Evolutionary conservation across 2,329 filamentous ascomycete genomes (phyloP).

Genomic region (Hymenoscyphus albidus): DNA sequence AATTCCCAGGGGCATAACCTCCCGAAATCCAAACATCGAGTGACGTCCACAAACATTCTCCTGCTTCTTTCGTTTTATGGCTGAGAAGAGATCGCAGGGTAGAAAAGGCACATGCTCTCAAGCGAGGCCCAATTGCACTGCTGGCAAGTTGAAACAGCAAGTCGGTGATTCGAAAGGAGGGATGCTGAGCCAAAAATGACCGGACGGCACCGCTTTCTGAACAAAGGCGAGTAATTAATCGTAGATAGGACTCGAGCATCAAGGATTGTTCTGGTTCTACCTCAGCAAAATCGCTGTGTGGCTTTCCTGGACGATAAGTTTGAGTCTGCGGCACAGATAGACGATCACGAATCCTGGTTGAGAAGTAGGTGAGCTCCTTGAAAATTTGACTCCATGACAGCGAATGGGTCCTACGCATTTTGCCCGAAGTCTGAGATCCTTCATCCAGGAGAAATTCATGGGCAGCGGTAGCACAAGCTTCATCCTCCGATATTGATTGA

Average conservation of each 20-base stretch:
- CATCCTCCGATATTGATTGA: slow-evolving; percentile 77
- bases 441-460: slow-evolving; percentile 91
- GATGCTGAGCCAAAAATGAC: slow-evolving; percentile 65
- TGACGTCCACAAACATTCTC: slow-evolving; percentile 72
- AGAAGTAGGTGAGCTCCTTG: slow-evolving; percentile 81
- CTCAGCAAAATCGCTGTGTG: slow-evolving; percentile 65
- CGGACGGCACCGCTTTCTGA: slow-evolving; percentile 69
- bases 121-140: slow-evolving; percentile 68
- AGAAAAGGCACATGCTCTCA: slow-evolving; percentile 81
- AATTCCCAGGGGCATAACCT: slow-evolving; percentile 45
- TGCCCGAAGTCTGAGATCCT: slow-evolving; percentile 66
- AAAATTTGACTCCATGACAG: slow-evolving; percentile 94
- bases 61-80: slow-evolving; percentile 64
- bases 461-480: slow-evolving; percentile 76
- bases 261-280: slow-evolving; percentile 88
- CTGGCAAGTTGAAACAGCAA: slow-evolving; percentile 76
- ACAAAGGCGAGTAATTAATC: slow-evolving; percentile 79
- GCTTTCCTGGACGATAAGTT: slow-evolving; percentile 56
- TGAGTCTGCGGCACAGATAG: slow-evolving; percentile 52
- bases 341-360: slow-evolving; percentile 71
- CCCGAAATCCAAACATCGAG: slow-evolving; percentile 78
- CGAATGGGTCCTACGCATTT: slow-evolving; percentile 76
- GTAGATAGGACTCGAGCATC: slow-evolving; percentile 92
- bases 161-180: slow-evolving; percentile 64
- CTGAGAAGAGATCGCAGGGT: slow-evolving; percentile 72